phyloP scores from a whole-genome alignment of 192 early-diverging fungal species.

The Linnemannia zychae region DNA sequence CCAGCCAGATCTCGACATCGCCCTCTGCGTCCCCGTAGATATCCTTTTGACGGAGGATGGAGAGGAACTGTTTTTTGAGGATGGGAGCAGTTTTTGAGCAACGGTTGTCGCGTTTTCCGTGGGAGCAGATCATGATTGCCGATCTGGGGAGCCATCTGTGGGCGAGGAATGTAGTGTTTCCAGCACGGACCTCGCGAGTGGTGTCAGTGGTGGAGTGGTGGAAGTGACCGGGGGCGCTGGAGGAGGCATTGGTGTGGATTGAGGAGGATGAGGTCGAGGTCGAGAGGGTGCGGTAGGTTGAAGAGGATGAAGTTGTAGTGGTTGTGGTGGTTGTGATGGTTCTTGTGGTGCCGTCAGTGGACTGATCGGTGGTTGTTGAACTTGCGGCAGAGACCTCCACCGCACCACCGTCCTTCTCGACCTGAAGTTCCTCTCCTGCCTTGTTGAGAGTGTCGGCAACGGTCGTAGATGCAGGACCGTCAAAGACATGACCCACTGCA shows the following conservation, averaged over 20 bases:
- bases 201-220: constrained; percentile 8
- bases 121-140: constrained; percentile 70
- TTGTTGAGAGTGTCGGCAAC: not conserved
- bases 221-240: not conserved
- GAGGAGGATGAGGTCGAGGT: constrained; percentile 16
- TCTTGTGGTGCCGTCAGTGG: not conserved
- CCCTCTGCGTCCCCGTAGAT: constrained; percentile 62
- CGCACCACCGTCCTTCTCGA: constrained; percentile 26
- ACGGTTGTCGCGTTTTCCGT: constrained; percentile 68
- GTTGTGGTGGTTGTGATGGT: constrained; percentile 20
- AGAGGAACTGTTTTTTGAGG: constrained; percentile 64
- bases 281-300: constrained; percentile 2
- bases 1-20: constrained; percentile 61
- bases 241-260: not conserved
- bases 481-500: constrained; percentile 10
- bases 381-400: not conserved
- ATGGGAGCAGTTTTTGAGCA: constrained; percentile 68
- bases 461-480: not conserved
- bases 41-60: constrained; percentile 59
- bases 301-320: constrained; percentile 14
- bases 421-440: not conserved
- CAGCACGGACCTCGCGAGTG: constrained; percentile 18
- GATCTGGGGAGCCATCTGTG: constrained; percentile 56
- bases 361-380: not conserved
- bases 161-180: constrained; percentile 44